phyloP scores from a whole-genome alignment of 805 yeast genomes.

The Debaryomyces tyrocola region DNA sequence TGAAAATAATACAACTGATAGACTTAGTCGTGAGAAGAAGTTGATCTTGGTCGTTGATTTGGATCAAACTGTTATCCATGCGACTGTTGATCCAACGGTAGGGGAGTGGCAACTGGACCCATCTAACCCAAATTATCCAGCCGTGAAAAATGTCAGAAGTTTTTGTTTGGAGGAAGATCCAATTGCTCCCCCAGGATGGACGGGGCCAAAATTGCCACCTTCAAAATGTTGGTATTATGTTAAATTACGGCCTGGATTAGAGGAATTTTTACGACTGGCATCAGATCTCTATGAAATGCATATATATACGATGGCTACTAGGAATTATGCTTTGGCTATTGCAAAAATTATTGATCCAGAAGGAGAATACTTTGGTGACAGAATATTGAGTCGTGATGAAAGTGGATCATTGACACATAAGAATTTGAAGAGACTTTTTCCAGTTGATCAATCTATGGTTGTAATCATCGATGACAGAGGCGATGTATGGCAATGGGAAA shows the following conservation, averaged over 20 bases:
- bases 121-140: slow-evolving; percentile 77
- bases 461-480: slow-evolving; percentile 96
- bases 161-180: slow-evolving; percentile 80
- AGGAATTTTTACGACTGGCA: slow-evolving; percentile 66
- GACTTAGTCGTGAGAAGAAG: slow-evolving; percentile 61
- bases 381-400: slow-evolving; percentile 91
- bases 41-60: slow-evolving; percentile 91
- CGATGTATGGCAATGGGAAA: slow-evolving; percentile 98
- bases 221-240: slow-evolving; percentile 86
- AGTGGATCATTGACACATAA: slow-evolving; percentile 91
- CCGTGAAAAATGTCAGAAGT: slow-evolving; percentile 76
- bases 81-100: slow-evolving; percentile 96
- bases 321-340: slow-evolving; percentile 86
- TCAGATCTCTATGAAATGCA: slow-evolving; percentile 80
- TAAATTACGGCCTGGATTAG: slow-evolving; percentile 84
- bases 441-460: slow-evolving; percentile 95
- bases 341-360: slow-evolving; percentile 91
- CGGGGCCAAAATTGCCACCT: slow-evolving; percentile 59
- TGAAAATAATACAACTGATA: slow-evolving; percentile 63
- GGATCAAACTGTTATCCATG: slow-evolving; percentile 96
- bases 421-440: slow-evolving; percentile 82
- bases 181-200: slow-evolving; percentile 54
- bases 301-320: slow-evolving; percentile 96
- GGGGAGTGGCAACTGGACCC: slow-evolving; percentile 94
- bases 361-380: slow-evolving; percentile 82